Evolutionary conservation across 2,329 filamentous ascomycete genomes (phyloP), one percentile per base, ranked within the genome.

Genomic region (Aspergillus piperis): DNA sequence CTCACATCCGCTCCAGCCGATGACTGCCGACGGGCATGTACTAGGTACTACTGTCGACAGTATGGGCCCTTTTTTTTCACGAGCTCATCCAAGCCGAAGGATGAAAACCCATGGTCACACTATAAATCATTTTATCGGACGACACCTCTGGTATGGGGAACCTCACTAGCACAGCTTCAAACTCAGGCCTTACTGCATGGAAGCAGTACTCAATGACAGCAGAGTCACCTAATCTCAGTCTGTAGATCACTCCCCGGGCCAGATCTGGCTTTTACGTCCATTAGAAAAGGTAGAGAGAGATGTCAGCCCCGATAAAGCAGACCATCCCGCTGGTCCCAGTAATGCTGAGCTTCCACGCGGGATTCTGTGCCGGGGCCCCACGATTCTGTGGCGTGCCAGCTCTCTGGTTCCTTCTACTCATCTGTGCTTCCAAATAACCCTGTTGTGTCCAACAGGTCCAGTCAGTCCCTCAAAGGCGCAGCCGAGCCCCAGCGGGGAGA

Each of bases 301-400:
- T 53, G 61, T 57, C 61, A 58, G 58, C 19, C 39, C 25, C 49
- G 57, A 44, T 13, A 44, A 19, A 21, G 8, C 10, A 44, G 10
- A 8, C 41, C 41, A 23, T 53, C 27, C 23, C 36, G 36, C 32
- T 41, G 32, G 50, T 27, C 27, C 13, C 42, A 47, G 54, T 58
- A 38, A 10, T 5, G 25, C 3, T 44, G 53, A 73, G 15, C 56
- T 74, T 75, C 72, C 63, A 71, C 70, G 67, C 68, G 71, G 61
- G 55, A 67, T 75, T 75, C 71, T 69, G 62, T 74, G 72, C 70
- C 73, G 65, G 13, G 21, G 5, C 21, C 19, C 41, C 5, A 44
- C 41, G 5, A 19, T 13, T 44, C 2, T 7, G 41, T 44, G 41
- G 41, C 41, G 19, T 19, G 13, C 41, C 21, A 44, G 41, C 19